These are phyloP conservation scores for Kodamaea hsintzibuensis DNA, from an alignment of 805 yeast species.

Conservation along the genomic window DNA sequence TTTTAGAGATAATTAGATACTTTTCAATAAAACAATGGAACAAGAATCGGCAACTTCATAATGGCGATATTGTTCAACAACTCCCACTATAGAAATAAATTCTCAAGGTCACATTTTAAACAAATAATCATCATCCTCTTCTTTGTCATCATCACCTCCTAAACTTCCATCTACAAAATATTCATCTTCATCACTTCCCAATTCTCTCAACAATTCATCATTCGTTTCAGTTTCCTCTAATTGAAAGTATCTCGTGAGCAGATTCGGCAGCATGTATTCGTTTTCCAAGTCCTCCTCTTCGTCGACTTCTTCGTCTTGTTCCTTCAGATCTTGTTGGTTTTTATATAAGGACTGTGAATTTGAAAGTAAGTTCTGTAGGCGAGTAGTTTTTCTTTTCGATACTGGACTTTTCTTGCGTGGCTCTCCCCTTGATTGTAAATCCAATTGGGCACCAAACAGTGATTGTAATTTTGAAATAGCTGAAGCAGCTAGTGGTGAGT, in stretches of 20 bases:
- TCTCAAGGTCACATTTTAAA: conserved; percentile 28
- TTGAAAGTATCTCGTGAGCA: conserved; percentile 31
- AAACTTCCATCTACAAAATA: conserved; percentile 27
- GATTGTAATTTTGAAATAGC: neutral
- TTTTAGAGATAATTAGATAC: neutral
- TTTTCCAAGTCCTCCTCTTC: conserved; percentile 28
- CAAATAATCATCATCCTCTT: conserved; percentile 33
- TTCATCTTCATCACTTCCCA: conserved; percentile 26
- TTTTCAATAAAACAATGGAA: neutral
- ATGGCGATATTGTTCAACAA: neutral
- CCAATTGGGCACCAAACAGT: neutral
- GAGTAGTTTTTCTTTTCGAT: conserved; percentile 14
- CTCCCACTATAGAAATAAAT: no score
- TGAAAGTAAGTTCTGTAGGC: conserved; percentile 34
- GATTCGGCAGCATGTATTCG: conserved; percentile 44
- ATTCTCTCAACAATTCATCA: conserved; percentile 20
- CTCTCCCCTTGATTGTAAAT: neutral
- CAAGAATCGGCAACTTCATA: neutral
- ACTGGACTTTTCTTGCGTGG: conserved; percentile 4
- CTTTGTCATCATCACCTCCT: conserved; percentile 13
- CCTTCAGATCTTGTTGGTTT: conserved; percentile 3
- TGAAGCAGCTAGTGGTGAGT: neutral
- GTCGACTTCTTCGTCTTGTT: conserved; percentile 13
- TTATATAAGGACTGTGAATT: conserved; percentile 37
- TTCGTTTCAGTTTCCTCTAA: conserved; percentile 21